Evolutionary conservation across 768 basidiomycete species (phyloP).

Genomic region (Boletales sp.): DNA sequence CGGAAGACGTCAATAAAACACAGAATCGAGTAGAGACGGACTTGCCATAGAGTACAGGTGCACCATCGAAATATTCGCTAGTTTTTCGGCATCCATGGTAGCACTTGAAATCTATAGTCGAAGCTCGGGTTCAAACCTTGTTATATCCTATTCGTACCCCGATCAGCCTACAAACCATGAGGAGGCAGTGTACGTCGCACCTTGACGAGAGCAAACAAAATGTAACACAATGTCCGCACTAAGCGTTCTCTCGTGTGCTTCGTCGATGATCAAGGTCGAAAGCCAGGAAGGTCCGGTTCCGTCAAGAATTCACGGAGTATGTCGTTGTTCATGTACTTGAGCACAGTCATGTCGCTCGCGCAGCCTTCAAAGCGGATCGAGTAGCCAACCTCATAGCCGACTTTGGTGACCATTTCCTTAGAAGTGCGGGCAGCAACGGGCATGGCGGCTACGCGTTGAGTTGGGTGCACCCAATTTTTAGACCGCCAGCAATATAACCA

Average conservation of each 20-base stretch:
- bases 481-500: conserved; percentile 84
- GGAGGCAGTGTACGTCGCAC: conserved; percentile 46
- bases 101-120: conserved; percentile 92
- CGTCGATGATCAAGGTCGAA: conserved; percentile 94
- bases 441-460: conserved; percentile 98
- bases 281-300: conserved; percentile 93
- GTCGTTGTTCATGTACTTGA: conserved; percentile 99
- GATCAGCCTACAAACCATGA: conserved; percentile 23
- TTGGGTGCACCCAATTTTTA: conserved; percentile 88
- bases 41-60: conserved; percentile 90
- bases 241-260: conserved; percentile 96
- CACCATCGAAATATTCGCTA: conserved; percentile 97
- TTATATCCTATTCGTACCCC: conserved; percentile 69
- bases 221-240: conserved; percentile 85
- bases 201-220: conserved; percentile 97
- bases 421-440: conserved; percentile 98
- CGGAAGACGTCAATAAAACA: conserved; percentile 28
- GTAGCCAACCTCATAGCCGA: conserved; percentile 99
- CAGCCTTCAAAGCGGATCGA: conserved; percentile 99
- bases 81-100: conserved; percentile 97
- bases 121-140: conserved; percentile 92
- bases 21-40: conserved; percentile 4
- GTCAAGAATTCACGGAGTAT: conserved; percentile 98
- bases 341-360: conserved; percentile 96
- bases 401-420: conserved; percentile 96